These are phyloP conservation scores for Aspergillus awamori DNA, from an alignment of 2,329 filamentous ascomycete species.

Conservation along the genomic window DNA sequence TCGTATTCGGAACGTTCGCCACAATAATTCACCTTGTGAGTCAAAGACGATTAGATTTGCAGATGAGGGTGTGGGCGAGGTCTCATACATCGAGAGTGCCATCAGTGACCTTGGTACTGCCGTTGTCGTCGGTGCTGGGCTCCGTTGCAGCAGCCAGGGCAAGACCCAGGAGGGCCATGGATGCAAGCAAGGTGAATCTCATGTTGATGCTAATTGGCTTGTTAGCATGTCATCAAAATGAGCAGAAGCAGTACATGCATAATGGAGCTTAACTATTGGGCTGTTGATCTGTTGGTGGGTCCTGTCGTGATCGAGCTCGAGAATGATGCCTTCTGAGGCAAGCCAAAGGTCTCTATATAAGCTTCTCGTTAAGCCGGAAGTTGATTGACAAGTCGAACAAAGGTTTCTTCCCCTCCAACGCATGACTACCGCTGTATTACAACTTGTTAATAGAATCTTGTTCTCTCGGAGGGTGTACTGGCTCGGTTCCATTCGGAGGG, in stretches of 20 bases:
- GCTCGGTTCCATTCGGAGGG: background rate
- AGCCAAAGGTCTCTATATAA: background rate
- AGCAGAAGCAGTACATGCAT: background rate
- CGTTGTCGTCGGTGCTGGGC: background rate
- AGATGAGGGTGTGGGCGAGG: fast-evolving
- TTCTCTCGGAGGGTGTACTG: no score
- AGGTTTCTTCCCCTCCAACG: background rate
- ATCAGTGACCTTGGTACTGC: background rate
- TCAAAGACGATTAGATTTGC: background rate
- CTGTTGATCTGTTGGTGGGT: background rate
- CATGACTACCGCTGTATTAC: background rate
- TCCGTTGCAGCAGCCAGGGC: background rate
- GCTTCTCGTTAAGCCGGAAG: background rate
- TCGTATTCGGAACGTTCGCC: background rate
- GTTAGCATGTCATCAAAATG: background rate
- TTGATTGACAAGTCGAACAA: background rate
- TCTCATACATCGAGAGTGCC: background rate
- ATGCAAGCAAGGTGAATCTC: background rate
- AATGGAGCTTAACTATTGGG: background rate
- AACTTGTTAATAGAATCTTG: background rate
- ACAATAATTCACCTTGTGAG: background rate
- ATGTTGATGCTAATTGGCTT: background rate
- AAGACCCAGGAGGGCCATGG: background rate
- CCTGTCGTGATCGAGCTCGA: background rate
- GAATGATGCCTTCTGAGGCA: background rate